These are phyloP conservation scores for Schizochytrium sp. DNA, from an alignment of 108 stramenopile species.

Conservation along the genomic window DNA sequence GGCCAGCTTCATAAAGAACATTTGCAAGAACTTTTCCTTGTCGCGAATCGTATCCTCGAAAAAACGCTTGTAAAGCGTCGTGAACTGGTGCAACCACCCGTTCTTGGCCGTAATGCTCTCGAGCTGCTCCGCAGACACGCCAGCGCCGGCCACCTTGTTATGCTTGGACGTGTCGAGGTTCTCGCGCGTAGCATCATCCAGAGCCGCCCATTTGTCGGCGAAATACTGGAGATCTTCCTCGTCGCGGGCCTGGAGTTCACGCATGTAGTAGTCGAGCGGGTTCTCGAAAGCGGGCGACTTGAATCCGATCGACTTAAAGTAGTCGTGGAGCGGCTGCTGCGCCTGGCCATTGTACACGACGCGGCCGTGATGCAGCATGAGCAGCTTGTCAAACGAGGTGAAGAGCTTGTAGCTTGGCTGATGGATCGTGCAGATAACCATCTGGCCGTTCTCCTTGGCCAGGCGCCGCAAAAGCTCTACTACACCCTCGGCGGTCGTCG, in stretches of 20 bases:
- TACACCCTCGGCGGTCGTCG: conserved; percentile 57
- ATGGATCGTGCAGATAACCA: conserved; percentile 71
- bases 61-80: background rate
- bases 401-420: conserved; percentile 74
- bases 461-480: conserved; percentile 35
- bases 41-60: background rate
- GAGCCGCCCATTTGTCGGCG: background rate
- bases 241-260: background rate
- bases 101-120: background rate
- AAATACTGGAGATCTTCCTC: background rate
- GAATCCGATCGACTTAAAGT: conserved; percentile 53
- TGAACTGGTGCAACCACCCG: background rate
- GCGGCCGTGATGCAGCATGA: conserved; percentile 68
- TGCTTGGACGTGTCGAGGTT: background rate
- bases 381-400: conserved; percentile 62
- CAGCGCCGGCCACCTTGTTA: background rate
- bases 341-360: conserved; percentile 66
- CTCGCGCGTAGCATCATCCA: background rate
- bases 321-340: conserved; percentile 45
- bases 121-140: background rate
- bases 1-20: background rate
- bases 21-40: background rate
- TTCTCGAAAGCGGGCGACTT: conserved; percentile 1
- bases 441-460: conserved; percentile 33
- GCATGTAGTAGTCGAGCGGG: conserved; percentile 13